phyloP scores from a whole-genome alignment of 1,284 basidiomycete genomes.

The Boletus austroedulis region DNA sequence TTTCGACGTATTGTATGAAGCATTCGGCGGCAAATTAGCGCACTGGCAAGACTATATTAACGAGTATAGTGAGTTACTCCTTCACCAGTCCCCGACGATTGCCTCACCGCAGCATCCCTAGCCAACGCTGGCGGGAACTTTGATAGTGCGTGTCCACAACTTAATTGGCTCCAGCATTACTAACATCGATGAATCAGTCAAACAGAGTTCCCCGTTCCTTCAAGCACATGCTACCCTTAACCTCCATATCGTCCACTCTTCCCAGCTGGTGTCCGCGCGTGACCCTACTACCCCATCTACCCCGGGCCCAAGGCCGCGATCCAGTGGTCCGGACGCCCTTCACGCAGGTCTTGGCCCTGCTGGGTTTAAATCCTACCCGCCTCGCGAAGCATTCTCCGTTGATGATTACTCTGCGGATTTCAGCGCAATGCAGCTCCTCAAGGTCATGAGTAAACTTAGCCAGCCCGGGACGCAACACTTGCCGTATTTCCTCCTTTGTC shows the following conservation, averaged over 20 bases:
- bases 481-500: constrained; percentile 73
- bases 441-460: constrained; percentile 70
- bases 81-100: neutral
- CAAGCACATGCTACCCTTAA: constrained; percentile 74
- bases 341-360: constrained; percentile 54
- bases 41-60: constrained; percentile 77
- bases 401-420: constrained; percentile 52
- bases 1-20: constrained; percentile 71
- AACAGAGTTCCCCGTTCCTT: constrained; percentile 70
- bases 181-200: constrained; percentile 45
- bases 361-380: constrained; percentile 65
- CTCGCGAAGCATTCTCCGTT: constrained; percentile 24
- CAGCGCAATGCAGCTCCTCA: constrained; percentile 68
- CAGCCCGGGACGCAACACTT: constrained; percentile 58
- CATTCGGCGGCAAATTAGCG: constrained; percentile 78
- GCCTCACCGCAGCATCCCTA: constrained; percentile 10
- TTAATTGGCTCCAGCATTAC: neutral
- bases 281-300: constrained; percentile 37
- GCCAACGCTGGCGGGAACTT: constrained; percentile 37
- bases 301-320: constrained; percentile 34
- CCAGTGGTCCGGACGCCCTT: constrained; percentile 47
- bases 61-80: constrained; percentile 56
- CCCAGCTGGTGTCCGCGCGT: constrained; percentile 44
- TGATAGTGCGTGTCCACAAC: constrained; percentile 27
- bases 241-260: constrained; percentile 71